Conservation (phyloP, 768 basidiomycete species). For the Auricularia heimuer region DNA sequence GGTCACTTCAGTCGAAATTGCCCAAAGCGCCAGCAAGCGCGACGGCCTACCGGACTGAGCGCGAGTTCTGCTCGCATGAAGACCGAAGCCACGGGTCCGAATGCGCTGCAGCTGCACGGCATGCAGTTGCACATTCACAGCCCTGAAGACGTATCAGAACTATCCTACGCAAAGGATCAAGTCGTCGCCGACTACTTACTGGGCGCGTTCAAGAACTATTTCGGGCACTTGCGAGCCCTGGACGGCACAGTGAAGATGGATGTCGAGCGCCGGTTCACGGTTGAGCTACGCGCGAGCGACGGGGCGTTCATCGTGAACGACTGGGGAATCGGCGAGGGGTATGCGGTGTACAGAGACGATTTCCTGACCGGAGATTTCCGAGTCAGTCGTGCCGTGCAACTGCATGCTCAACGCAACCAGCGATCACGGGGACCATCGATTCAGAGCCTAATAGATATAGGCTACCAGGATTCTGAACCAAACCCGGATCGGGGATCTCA, state of each 20-base stretch:
- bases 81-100: background rate
- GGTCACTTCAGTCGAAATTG: constrained; percentile 24
- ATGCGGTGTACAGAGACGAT: background rate
- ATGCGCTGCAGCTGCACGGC: background rate
- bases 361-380: background rate
- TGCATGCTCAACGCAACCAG: background rate
- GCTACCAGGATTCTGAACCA: too few relatives aligned
- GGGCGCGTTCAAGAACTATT: background rate
- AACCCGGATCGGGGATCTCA: too few relatives aligned
- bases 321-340: background rate
- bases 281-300: background rate
- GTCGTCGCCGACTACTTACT: background rate
- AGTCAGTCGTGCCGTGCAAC: background rate
- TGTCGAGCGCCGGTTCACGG: background rate
- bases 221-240: background rate
- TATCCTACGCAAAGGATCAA: background rate
- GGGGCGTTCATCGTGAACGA: background rate
- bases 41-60: background rate
- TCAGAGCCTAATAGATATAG: too few relatives aligned
- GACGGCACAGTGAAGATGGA: background rate
- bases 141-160: background rate
- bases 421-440: background rate
- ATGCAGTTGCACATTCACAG: background rate
- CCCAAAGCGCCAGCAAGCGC: constrained; percentile 14
- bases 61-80: background rate